Evolutionary conservation across 768 basidiomycete species (phyloP), one percentile per base, ranked within the genome.

Genomic region (Tubosaeta sp.): DNA sequence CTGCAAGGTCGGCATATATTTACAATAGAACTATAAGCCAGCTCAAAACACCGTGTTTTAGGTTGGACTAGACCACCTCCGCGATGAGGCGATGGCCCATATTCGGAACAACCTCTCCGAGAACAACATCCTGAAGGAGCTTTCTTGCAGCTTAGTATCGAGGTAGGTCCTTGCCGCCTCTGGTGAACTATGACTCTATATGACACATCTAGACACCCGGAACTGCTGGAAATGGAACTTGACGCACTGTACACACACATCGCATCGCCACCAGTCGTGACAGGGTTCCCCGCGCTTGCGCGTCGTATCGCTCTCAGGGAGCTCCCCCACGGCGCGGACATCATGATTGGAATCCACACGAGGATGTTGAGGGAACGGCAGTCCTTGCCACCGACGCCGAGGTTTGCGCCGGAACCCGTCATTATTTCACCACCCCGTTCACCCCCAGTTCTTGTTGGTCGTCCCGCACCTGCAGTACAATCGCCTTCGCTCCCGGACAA

Each of bases 1-100:
- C 5, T 57, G 59, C 27, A 74, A 75, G 65, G 75, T 72, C 11
- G 9, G 29, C 29, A 29, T 25, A n/a, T 19, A 4, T 17, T 44
- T 19, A 22, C 4, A 1, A 8, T 10, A 3, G 17, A 9, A 19
- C 22, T 7, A 16, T 17, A 1, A 43, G 3, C 37, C 39, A 22
- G 41, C 12, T 11, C 26, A 16, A 41, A 31, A 51, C 1, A 1
- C 6, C 5, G 14, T n/a, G 1, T 9, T 25, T 16, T 35, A 66
- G 66, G 50, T 66, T 17, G 57, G 65, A n/a, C 31, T 68, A 0
- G 51, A 65, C 5, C 1, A 39, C 17, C 52, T 66, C 13, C 53
- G 60, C 2, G 54, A 58, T 4, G 34, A 43, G 6, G 66, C 66
- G 8, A 51, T 68, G 16, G 6, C 35, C 5, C 38, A 55, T 29